A percentile compares a stretch with the other conserved stretches of the same genome.
phyloP scores from a whole-genome alignment of 306 rosid genomes.

The Coriaria nepalensis region DNA sequence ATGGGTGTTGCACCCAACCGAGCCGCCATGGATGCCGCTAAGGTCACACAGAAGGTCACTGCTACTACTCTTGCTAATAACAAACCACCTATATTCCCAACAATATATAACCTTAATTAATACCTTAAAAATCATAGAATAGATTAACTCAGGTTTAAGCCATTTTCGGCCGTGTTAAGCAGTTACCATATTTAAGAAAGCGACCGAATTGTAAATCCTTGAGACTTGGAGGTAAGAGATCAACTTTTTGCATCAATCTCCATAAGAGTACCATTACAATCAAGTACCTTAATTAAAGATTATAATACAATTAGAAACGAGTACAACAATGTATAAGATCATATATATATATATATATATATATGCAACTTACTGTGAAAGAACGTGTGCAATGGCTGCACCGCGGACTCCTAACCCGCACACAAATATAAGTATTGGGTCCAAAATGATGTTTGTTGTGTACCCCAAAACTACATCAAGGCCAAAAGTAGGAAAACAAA shows the following conservation, averaged over 20 bases:
- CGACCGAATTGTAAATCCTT: slow-evolving; percentile 66
- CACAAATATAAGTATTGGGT: slow-evolving; percentile 70
- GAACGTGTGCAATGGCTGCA: slow-evolving; percentile 89
- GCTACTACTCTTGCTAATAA: slow-evolving; percentile 73
- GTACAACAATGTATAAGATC: neutral
- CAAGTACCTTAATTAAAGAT: slow-evolving; percentile 38
- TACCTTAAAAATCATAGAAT: slow-evolving; percentile 1
- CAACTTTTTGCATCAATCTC: slow-evolving; percentile 45
- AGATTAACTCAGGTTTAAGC: neutral
- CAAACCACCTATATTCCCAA: slow-evolving; percentile 36
- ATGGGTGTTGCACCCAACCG: slow-evolving; percentile 68
- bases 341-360: no score
- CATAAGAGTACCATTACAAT: slow-evolving; percentile 51
- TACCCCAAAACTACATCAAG: slow-evolving; percentile 49
- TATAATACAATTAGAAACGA: neutral
- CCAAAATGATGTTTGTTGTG: slow-evolving; percentile 50
- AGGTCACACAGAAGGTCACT: slow-evolving; percentile 87
- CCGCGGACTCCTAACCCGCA: slow-evolving; percentile 66
- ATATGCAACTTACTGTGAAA: slow-evolving; percentile 67
- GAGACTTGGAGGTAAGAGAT: slow-evolving; percentile 63
- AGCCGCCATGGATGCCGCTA: slow-evolving; percentile 85
- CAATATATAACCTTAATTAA: no score
- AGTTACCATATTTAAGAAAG: slow-evolving; percentile 70
- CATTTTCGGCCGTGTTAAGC: no score
- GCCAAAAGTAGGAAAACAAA: slow-evolving; percentile 6